A percentile compares a stretch with the other conserved stretches of the same genome.
phyloP scores from a whole-genome alignment of 768 basidiomycete genomes.

The Podaxis mareebaensis region DNA sequence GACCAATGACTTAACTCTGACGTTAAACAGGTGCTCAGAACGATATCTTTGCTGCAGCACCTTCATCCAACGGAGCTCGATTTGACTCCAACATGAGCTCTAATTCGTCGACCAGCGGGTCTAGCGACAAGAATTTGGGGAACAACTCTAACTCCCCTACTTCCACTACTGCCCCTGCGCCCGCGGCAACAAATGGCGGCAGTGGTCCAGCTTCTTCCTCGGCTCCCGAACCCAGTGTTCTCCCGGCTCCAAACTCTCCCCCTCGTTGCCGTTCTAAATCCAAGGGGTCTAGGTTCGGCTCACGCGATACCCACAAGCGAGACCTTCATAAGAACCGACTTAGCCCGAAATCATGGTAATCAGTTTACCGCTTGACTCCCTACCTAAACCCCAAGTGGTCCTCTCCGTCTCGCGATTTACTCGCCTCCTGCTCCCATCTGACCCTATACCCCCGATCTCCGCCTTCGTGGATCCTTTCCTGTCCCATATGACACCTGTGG shows the following conservation, averaged over 20 bases:
- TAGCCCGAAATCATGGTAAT: not conserved
- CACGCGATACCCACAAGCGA: not conserved
- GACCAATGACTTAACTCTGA: not conserved
- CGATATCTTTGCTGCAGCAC: constrained; percentile 6
- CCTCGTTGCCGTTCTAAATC: not conserved
- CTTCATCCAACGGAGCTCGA: not conserved
- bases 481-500: not conserved
- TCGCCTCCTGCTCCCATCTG: not conserved
- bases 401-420: not conserved
- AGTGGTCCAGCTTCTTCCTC: not conserved
- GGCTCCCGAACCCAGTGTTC: not conserved
- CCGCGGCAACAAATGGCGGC: not conserved
- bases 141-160: not conserved
- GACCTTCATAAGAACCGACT: constrained; percentile 3
- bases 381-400: not conserved
- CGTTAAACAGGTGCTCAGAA: constrained; percentile 13
- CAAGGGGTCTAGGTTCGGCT: not conserved
- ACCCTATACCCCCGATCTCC: not conserved
- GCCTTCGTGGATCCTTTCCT: not conserved
- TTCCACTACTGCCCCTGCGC: not conserved
- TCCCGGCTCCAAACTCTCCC: not conserved
- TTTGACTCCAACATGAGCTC: not conserved
- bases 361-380: not conserved
- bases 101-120: not conserved
- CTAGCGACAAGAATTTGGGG: not conserved